A percentile compares a stretch with the other conserved stretches of the same genome.
Conservation (phyloP, 2,329 filamentous ascomycete species). For the Leptodontidium sp. region DNA sequence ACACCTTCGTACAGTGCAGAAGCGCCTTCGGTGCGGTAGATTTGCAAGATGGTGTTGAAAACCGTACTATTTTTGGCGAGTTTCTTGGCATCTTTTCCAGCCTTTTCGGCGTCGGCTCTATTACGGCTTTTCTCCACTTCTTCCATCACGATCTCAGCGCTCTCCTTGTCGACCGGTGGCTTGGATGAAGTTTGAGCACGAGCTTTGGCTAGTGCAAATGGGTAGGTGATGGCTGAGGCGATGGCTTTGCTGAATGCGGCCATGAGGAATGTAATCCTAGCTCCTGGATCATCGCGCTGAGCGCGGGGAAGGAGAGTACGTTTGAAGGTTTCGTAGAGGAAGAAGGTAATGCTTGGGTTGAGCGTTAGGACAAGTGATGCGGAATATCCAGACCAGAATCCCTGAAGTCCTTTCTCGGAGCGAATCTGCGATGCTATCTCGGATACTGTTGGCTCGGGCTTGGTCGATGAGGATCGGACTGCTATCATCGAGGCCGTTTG, state of each 20-base stretch:
- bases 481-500: slow-evolving; percentile 70
- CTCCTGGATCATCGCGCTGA: slow-evolving; percentile 60
- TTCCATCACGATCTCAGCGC: slow-evolving; percentile 42
- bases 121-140: slow-evolving; percentile 46
- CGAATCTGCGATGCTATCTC: slow-evolving; percentile 71
- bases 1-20: slow-evolving; percentile 79
- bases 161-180: slow-evolving; percentile 46
- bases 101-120: slow-evolving; percentile 41
- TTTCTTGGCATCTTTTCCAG: slow-evolving; percentile 36
- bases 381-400: slow-evolving; percentile 90
- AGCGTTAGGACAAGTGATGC: slow-evolving; percentile 81
- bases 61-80: slow-evolving; percentile 57
- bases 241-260: slow-evolving; percentile 82
- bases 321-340: slow-evolving; percentile 78
- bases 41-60: slow-evolving; percentile 67
- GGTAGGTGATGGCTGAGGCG: slow-evolving; percentile 82
- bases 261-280: slow-evolving; percentile 66
- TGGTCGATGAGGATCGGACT: slow-evolving; percentile 47
- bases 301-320: slow-evolving; percentile 62
- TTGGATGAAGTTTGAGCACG: slow-evolving; percentile 70
- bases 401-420: slow-evolving; percentile 73
- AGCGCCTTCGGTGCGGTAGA: slow-evolving; percentile 70
- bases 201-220: slow-evolving; percentile 85
- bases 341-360: slow-evolving; percentile 87
- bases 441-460: slow-evolving; percentile 47